These are phyloP conservation scores for Lepidopterella palustris DNA, from an alignment of 495 filamentous ascomycete species.

Conservation along the genomic window DNA sequence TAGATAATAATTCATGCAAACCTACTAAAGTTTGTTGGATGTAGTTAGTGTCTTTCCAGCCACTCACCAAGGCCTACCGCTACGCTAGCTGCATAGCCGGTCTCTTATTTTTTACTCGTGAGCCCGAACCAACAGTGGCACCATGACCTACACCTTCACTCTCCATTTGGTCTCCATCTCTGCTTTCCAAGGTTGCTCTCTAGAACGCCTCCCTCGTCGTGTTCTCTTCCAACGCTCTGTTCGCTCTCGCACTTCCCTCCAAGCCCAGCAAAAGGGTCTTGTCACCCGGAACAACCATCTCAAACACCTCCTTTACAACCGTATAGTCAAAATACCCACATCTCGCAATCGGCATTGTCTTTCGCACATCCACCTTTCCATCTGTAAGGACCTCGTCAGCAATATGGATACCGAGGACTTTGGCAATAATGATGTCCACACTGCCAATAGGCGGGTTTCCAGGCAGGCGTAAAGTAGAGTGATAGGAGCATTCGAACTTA, in stretches of 20 bases:
- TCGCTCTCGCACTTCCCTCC: slow-evolving; percentile 33
- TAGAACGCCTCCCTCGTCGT: no score
- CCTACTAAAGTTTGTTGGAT: no score
- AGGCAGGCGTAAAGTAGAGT: slow-evolving; percentile 46
- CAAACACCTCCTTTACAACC: slow-evolving; percentile 46
- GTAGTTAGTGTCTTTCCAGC: no score
- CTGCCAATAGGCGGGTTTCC: slow-evolving; percentile 50
- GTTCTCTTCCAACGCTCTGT: no score
- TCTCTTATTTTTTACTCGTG: no score
- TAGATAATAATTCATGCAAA: no score
- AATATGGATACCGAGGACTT: slow-evolving; percentile 51
- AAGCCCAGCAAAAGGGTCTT: slow-evolving; percentile 22
- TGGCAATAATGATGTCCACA: slow-evolving; percentile 51
- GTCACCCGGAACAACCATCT: slow-evolving; percentile 41
- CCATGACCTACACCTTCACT: no score
- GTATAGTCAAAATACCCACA: slow-evolving; percentile 55
- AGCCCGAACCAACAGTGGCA: no score
- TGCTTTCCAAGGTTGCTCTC: no score
- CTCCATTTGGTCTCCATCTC: no score
- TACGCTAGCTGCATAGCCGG: no score
- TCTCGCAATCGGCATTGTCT: slow-evolving; percentile 52
- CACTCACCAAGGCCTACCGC: no score
- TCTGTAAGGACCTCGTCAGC: slow-evolving; percentile 45
- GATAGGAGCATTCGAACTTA: slow-evolving; percentile 52
- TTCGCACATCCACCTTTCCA: slow-evolving; percentile 47